Conservation (phyloP, 2,329 filamentous ascomycete genomes). For the Botrytis paeoniae region DNA sequence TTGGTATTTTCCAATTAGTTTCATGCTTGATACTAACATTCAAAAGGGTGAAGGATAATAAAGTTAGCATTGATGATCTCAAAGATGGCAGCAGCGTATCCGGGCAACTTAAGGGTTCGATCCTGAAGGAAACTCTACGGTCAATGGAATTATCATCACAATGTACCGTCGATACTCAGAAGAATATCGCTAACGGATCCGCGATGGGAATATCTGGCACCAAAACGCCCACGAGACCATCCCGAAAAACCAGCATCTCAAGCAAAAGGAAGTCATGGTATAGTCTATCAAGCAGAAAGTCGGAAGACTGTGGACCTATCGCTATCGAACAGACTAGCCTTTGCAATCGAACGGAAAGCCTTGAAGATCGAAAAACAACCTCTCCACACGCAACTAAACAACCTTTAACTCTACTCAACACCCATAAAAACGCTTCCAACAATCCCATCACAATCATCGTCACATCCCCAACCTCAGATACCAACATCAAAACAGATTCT, state of each 20-base stretch:
- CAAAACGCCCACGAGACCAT: background rate
- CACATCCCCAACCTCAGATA: conserved; percentile 31
- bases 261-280: conserved; percentile 11
- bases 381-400: conserved; percentile 1
- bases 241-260: background rate
- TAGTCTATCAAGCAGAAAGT: background rate
- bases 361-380: background rate
- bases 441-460: conserved; percentile 30
- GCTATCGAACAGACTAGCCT: background rate
- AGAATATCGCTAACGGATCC: background rate
- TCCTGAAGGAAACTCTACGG: background rate
- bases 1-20: background rate
- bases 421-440: conserved; percentile 19
- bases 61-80: background rate
- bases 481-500: conserved; percentile 14
- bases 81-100: background rate
- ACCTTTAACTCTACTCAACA: conserved; percentile 9
- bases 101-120: background rate
- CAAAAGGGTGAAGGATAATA: conserved; percentile 2
- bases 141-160: background rate
- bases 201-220: background rate
- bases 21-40: background rate
- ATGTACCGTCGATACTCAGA: background rate
- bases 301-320: background rate
- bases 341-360: background rate